Evolutionary conservation across 108 stramenopile genomes (phyloP).

Genomic region (Epipyxis sp.): DNA sequence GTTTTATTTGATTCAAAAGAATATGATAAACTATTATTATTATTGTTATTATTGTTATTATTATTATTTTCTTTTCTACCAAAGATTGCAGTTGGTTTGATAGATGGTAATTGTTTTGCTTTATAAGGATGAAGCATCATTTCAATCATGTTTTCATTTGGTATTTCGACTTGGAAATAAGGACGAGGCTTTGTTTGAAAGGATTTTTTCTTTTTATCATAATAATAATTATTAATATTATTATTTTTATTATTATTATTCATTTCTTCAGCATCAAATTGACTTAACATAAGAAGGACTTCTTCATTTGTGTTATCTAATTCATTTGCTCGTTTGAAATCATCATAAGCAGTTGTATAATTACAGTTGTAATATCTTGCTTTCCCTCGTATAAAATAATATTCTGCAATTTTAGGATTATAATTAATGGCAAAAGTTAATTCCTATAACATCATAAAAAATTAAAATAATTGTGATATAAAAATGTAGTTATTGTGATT

Average conservation of each 20-base stretch:
- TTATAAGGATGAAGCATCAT: constrained; percentile 5
- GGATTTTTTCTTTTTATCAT: not conserved
- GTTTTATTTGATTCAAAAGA: too few species aligned
- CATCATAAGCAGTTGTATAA: constrained; percentile 13
- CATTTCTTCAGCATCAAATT: constrained; percentile 12
- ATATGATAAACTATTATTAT: not conserved
- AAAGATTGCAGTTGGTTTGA: not conserved
- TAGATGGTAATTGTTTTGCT: not conserved
- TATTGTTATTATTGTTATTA: not conserved
- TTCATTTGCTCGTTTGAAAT: constrained; percentile 12
- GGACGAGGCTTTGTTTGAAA: not conserved
- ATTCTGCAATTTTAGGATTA: constrained; percentile 26
- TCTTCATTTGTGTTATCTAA: constrained; percentile 5
- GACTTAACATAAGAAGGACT: not conserved
- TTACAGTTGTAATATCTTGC: constrained; percentile 11
- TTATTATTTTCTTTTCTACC: not conserved
- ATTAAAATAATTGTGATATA: too few species aligned
- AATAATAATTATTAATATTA: not conserved
- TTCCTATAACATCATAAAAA: too few species aligned
- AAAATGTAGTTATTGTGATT: too few species aligned
- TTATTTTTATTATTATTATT: not conserved
- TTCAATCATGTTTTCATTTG: not conserved
- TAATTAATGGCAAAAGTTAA: not conserved
- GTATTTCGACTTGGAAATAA: not conserved
- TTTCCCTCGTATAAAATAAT: constrained; percentile 15